Conservation (phyloP, 2,329 filamentous ascomycete genomes). For the Colletotrichum agaves region DNA sequence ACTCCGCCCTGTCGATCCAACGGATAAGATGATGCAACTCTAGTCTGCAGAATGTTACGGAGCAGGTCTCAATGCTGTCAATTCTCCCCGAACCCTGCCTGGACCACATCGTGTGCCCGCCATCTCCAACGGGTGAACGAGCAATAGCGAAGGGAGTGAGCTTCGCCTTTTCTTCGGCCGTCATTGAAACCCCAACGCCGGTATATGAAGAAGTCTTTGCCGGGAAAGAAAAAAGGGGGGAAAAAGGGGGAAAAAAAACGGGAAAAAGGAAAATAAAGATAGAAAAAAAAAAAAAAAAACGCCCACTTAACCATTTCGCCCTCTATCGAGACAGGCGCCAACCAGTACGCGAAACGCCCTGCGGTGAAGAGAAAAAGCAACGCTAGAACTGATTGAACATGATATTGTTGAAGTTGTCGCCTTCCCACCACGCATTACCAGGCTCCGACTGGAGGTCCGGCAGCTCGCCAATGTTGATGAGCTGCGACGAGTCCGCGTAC, state of each 20-base stretch:
- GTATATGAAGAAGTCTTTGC: background rate
- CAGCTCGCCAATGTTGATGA: conserved; percentile 51
- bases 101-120: background rate
- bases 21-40: background rate
- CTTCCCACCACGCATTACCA: conserved; percentile 54
- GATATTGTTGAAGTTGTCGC: conserved; percentile 50
- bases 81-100: background rate
- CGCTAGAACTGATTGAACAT: conserved; percentile 52
- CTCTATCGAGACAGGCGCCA: conserved; percentile 9
- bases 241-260: no score
- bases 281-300: no score
- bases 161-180: background rate
- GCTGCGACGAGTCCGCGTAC: conserved; percentile 54
- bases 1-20: conserved; percentile 13
- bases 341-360: conserved; percentile 14
- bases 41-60: background rate
- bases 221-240: no score
- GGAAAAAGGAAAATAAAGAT: no score
- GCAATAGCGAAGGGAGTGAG: background rate
- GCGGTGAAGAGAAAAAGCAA: background rate
- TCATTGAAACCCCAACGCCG: background rate
- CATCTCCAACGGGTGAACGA: background rate
- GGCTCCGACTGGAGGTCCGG: conserved; percentile 46
- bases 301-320: conserved; percentile 26
- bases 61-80: background rate